Percentiles rank a stretch among this genome's conserved stretches.
These are phyloP conservation scores for Areca catechu DNA, from an alignment of 176 grass and related monocot species.

Conservation along the genomic window DNA sequence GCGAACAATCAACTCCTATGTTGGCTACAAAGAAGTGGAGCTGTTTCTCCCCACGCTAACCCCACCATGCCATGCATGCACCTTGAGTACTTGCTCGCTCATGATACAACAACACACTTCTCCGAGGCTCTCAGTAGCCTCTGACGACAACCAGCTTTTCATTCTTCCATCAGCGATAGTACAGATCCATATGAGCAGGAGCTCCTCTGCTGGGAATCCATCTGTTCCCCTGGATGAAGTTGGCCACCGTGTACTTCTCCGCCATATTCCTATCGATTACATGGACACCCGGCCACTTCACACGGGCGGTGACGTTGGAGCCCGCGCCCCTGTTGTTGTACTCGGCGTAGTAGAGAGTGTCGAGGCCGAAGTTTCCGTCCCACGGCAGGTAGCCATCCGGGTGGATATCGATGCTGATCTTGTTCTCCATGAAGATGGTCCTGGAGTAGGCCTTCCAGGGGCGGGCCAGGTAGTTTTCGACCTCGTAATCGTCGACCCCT, in stretches of 20 bases:
- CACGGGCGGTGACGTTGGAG: slow-evolving; percentile 24
- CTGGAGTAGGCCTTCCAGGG: slow-evolving; percentile 69
- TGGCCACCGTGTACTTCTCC: slow-evolving; percentile 46
- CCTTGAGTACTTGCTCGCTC: too few relatives aligned
- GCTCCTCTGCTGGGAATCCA: slow-evolving; percentile 45
- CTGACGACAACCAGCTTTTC: too few relatives aligned
- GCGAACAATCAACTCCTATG: too few relatives aligned
- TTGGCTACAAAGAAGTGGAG: too few relatives aligned
- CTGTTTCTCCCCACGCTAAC: too few relatives aligned
- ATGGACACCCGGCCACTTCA: slow-evolving; percentile 45
- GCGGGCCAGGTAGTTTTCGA: slow-evolving; percentile 42
- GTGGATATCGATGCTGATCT: slow-evolving; percentile 52
- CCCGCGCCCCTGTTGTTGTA: slow-evolving; percentile 50
- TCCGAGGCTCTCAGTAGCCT: too few relatives aligned
- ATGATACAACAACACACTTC: too few relatives aligned
- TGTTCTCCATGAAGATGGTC: slow-evolving; percentile 63
- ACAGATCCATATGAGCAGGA: too few relatives aligned
- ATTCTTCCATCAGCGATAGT: too few relatives aligned
- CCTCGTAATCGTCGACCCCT: too few relatives aligned
- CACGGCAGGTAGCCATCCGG: slow-evolving; percentile 56
- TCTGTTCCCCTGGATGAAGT: slow-evolving; percentile 51
- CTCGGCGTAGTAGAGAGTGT: slow-evolving; percentile 63
- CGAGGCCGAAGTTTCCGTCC: slow-evolving; percentile 34
- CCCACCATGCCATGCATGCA: too few relatives aligned
- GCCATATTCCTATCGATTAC: slow-evolving; percentile 35